A percentile compares a stretch with the other conserved stretches of the same genome.
These are phyloP conservation scores for Narthecium ossifragum DNA, from an alignment of 106 monocot genomes.

Conservation along the genomic window DNA sequence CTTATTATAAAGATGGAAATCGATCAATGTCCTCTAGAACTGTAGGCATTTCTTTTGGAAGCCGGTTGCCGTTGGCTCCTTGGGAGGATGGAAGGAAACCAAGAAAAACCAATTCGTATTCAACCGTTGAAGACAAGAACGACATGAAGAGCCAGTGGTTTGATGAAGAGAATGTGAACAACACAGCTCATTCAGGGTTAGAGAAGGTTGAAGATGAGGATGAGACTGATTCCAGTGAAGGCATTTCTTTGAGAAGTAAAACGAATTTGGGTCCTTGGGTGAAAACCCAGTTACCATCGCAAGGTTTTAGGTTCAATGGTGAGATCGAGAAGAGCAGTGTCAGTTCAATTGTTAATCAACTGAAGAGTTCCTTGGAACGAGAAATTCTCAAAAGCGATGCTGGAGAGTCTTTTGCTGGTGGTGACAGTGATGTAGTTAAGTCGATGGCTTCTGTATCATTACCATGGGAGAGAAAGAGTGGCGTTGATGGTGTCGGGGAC, in stretches of 20 bases:
- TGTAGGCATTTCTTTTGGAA: background rate
- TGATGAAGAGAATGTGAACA: background rate
- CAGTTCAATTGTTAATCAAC: slow-evolving; percentile 23
- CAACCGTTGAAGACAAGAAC: background rate
- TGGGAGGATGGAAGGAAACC: slow-evolving; percentile 25
- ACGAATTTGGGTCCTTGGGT: background rate
- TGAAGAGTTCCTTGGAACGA: slow-evolving; percentile 26
- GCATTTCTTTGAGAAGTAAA: background rate
- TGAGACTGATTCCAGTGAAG: background rate
- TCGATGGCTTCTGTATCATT: slow-evolving; percentile 18
- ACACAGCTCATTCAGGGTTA: background rate
- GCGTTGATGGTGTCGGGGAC: background rate
- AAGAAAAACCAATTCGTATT: slow-evolving; percentile 5
- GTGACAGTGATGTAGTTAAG: slow-evolving; percentile 8
- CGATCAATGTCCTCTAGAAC: background rate
- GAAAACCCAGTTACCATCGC: background rate
- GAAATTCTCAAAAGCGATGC: background rate
- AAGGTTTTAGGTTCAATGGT: background rate
- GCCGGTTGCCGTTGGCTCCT: slow-evolving; percentile 12
- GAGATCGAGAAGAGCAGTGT: slow-evolving; percentile 11
- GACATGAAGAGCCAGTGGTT: background rate
- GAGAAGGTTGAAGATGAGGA: background rate
- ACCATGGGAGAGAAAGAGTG: slow-evolving; percentile 56
- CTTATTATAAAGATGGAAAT: background rate
- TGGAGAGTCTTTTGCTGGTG: background rate